Base-by-base conservation (phyloP, 2,329 filamentous ascomycete genomes). In the Fusarium mexicanum region DNA sequence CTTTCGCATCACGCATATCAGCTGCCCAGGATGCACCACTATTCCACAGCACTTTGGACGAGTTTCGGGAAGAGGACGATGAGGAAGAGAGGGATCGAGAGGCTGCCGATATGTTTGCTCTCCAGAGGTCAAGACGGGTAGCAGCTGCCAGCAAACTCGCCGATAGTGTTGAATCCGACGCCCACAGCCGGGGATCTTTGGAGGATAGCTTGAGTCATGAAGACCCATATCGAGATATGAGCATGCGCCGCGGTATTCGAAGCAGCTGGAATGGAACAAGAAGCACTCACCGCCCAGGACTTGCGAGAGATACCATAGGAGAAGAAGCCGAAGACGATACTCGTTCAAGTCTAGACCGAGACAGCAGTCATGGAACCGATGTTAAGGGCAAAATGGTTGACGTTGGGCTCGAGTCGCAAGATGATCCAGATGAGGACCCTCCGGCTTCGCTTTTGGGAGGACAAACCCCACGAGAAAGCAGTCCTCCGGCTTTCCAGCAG, bases 31-130 rank as follows among this genome's bases (percentile, higher is more conserved):
- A 95, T 76, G 95, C 96, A 16, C 96, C 96, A 63, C 87, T 99
- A n/a, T 98, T 99, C 82, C 95, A 96, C 83, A 97, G 94, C 79
- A 92, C 94, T 9, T 90, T 95, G 22, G 95, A 98, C 81, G 94
- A 97, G 79, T 96, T 97, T 74, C 91, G 93, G 71, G 95, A 98
- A 83, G 94, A 97, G 79, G 95, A 98, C 73, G 96, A 98, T 71
- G 95, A 96, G 81, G 93, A 94, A 77, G 95, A 98, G 83, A 92
- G 94, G 77, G 94, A 97, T 77, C 87, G 95, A 61, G 96, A 98
- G 80, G 94, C 96, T 40, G 95, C 95, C n/a, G 96, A 98, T 83
- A 91, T 96, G 75, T 97, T 95, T 83, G 96, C 96, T 11, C 86
- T 99, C 65, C 95, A 98, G 82, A 90, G 93, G 76, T 98, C 96